Percentiles rank a stretch among this genome's conserved stretches.
Evolutionary conservation across 73 alveolate genomes (phyloP).

Genomic region (Stentor roeselii): DNA sequence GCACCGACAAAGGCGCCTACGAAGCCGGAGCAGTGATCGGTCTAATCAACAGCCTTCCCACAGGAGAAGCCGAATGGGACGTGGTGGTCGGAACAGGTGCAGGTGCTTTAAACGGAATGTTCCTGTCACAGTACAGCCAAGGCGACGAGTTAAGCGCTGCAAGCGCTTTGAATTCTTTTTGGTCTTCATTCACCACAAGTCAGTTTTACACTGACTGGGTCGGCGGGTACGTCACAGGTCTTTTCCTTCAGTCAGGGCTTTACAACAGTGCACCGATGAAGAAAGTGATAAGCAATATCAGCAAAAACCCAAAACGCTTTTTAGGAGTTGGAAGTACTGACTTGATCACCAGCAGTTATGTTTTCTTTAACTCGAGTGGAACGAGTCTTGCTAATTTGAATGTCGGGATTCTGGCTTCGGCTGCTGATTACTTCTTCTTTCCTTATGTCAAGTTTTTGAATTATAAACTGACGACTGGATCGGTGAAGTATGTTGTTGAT

Average conservation of each 20-base stretch:
- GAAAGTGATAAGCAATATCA: not conserved
- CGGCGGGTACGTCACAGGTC: conserved; percentile 4
- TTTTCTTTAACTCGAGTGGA: not conserved
- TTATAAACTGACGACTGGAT: not conserved
- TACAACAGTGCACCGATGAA: not conserved
- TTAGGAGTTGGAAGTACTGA: conserved; percentile 5
- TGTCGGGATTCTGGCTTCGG: not conserved
- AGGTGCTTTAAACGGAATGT: conserved; percentile 59
- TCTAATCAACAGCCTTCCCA: conserved; percentile 32
- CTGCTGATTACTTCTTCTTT: not conserved
- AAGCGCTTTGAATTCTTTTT: not conserved
- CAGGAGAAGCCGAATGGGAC: conserved; percentile 51
- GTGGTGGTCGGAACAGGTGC: conserved; percentile 65
- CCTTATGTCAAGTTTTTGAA: not conserved
- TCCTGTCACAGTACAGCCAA: conserved; percentile 36
- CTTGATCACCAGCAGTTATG: not conserved
- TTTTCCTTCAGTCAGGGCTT: not conserved
- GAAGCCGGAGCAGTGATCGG: conserved; percentile 62
- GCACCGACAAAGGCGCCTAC: conserved; percentile 61
- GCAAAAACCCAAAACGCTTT: not conserved
- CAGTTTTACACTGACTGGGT: conserved; percentile 17
- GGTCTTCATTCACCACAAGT: not conserved
- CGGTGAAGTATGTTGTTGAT: not conserved
- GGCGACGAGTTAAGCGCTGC: conserved; percentile 45
- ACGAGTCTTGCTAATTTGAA: not conserved